These are phyloP conservation scores for Candida sphagnicola DNA, from an alignment of 805 yeast species.

Conservation along the genomic window DNA sequence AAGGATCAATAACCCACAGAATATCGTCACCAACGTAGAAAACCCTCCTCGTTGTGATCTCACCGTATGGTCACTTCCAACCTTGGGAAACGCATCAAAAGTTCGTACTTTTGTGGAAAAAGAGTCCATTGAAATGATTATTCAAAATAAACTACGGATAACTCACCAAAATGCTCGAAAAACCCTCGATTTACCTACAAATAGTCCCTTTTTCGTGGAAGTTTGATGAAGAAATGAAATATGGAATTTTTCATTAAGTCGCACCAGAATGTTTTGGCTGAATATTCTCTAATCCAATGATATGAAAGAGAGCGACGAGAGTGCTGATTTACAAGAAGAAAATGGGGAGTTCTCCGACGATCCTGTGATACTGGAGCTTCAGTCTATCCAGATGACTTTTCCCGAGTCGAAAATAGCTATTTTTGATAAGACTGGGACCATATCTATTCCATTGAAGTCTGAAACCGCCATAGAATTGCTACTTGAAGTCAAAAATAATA, in stretches of 20 bases:
- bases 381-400: conserved; percentile 37
- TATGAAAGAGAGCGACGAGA: background rate
- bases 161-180: background rate
- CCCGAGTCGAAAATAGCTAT: conserved; percentile 26
- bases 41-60: conserved; percentile 75
- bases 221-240: too few relatives aligned
- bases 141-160: background rate
- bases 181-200: too few relatives aligned
- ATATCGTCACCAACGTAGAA: conserved; percentile 61
- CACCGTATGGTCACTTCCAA: conserved; percentile 54
- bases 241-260: too few relatives aligned
- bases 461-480: conserved; percentile 14
- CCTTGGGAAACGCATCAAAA: conserved; percentile 46
- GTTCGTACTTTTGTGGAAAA: conserved; percentile 38
- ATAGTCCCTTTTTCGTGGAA: too few relatives aligned
- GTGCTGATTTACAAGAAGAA: background rate
- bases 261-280: too few relatives aligned
- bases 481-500: conserved; percentile 1
- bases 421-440: conserved; percentile 14
- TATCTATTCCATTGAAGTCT: conserved; percentile 22
- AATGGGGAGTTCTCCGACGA: conserved; percentile 16
- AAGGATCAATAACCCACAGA: conserved; percentile 60
- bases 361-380: conserved; percentile 33
- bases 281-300: background rate
- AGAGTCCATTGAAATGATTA: conserved; percentile 24